Evolutionary conservation across 2,329 filamentous ascomycete genomes (phyloP).

Genomic region (Aaosphaeria arxii): DNA sequence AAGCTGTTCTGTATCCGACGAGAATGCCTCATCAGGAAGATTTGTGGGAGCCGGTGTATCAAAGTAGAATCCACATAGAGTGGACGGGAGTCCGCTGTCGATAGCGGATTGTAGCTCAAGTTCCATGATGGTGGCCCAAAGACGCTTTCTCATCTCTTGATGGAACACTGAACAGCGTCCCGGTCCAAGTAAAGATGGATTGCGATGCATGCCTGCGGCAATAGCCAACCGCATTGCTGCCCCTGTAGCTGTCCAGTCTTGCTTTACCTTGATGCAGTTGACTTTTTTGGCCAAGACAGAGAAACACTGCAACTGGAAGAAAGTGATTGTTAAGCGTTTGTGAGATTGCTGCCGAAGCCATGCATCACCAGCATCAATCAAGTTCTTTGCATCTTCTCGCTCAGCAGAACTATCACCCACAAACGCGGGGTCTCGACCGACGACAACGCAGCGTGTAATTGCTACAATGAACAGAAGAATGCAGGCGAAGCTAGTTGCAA

Average conservation of each 20-base stretch:
- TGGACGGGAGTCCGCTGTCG: slow-evolving; percentile 53
- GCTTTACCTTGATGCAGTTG: slow-evolving; percentile 53
- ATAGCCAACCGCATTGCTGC: slow-evolving; percentile 53
- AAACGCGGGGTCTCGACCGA: slow-evolving; percentile 32
- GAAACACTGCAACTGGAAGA: slow-evolving; percentile 53
- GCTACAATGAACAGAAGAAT: slow-evolving; percentile 40
- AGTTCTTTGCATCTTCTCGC: slow-evolving; percentile 36
- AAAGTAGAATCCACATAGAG: slow-evolving; percentile 43
- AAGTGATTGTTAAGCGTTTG: slow-evolving; percentile 50
- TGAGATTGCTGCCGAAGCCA: slow-evolving; percentile 47
- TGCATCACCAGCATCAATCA: slow-evolving; percentile 39
- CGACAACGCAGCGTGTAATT: slow-evolving; percentile 35
- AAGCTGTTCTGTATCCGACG: slow-evolving; percentile 16
- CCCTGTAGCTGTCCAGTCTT: slow-evolving; percentile 52
- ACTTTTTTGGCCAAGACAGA: slow-evolving; percentile 49
- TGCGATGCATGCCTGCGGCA: slow-evolving; percentile 53
- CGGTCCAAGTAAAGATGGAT: slow-evolving; percentile 38
- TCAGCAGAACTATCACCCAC: slow-evolving; percentile 43
- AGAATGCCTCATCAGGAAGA: slow-evolving; percentile 50
- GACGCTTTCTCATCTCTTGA: slow-evolving; percentile 52
- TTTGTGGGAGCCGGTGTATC: slow-evolving; percentile 51
- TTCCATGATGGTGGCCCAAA: slow-evolving; percentile 58
- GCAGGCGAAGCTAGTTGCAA: slow-evolving; percentile 35
- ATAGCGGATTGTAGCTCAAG: slow-evolving; percentile 56
- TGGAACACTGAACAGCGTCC: slow-evolving; percentile 40